Conservation (phyloP, 2,329 filamentous ascomycete species). For the Talaromyces funiculosus region DNA sequence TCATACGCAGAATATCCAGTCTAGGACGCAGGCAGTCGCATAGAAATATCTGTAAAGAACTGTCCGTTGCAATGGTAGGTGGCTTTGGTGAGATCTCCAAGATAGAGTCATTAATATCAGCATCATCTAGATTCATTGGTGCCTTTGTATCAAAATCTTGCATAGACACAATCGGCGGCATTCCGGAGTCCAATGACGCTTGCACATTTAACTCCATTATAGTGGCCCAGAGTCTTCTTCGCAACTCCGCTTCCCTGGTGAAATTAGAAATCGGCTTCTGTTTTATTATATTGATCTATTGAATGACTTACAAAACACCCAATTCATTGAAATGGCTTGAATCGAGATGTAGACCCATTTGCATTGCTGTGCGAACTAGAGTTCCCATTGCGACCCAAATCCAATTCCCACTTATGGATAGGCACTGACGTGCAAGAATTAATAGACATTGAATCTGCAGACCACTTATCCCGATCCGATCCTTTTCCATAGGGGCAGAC, state of each 20-base stretch:
- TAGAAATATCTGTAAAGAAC: constrained; percentile 1
- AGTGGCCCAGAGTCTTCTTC: constrained; percentile 53
- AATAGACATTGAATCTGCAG: constrained; percentile 5
- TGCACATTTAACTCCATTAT: constrained; percentile 54
- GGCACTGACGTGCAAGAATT: not conserved
- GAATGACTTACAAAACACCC: constrained; percentile 25
- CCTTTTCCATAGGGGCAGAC: constrained; percentile 3
- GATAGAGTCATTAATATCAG: not conserved
- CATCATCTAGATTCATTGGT: constrained; percentile 49
- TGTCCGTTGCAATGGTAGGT: not conserved
- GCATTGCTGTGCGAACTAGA: constrained; percentile 48
- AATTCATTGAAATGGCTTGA: constrained; percentile 29
- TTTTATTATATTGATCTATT: too few relatives aligned
- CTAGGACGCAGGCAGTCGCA: not conserved
- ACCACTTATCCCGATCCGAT: not conserved
- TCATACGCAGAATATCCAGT: not conserved
- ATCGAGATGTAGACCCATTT: constrained; percentile 48
- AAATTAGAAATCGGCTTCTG: too few relatives aligned
- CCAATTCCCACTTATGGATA: not conserved
- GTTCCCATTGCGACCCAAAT: constrained; percentile 44
- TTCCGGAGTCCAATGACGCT: constrained; percentile 50
- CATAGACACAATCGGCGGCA: constrained; percentile 43
- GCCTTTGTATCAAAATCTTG: constrained; percentile 45
- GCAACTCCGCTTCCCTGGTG: constrained; percentile 36
- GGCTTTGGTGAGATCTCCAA: not conserved